Percentiles rank a stretch among this genome's conserved stretches.
Conservation (phyloP, 805 yeast species). For the Wickerhamiella qilinensis region DNA sequence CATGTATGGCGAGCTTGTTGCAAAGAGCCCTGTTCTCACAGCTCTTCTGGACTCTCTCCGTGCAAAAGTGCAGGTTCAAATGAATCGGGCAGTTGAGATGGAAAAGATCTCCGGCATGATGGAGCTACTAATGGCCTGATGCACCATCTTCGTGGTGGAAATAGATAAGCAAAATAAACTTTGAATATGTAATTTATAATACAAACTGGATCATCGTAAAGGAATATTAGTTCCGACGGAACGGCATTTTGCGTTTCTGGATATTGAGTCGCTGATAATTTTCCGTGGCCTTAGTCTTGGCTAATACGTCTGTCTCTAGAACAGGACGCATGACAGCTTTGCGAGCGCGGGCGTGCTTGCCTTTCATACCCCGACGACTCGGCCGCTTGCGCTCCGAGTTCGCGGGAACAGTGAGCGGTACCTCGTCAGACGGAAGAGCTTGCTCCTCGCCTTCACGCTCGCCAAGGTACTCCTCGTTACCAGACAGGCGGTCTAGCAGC, state of each 20-base stretch:
- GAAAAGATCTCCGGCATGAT: conserved; percentile 87
- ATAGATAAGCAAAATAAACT: neutral
- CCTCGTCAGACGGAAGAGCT: neutral
- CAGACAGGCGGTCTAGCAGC: too few species aligned
- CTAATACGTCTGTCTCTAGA: conserved; percentile 4
- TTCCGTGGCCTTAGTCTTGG: conserved; percentile 1
- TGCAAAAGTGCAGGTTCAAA: conserved; percentile 44
- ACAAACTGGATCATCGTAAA: neutral
- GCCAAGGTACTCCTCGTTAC: too few species aligned
- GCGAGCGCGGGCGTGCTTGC: too few species aligned
- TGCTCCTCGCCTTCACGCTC: too few species aligned
- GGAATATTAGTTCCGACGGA: neutral
- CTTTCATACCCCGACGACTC: neutral
- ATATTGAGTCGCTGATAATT: conserved; percentile 7
- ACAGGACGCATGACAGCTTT: conserved; percentile 14
- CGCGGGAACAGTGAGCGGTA: neutral
- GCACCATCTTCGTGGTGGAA: too few species aligned
- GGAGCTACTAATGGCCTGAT: conserved; percentile 47
- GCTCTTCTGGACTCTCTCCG: conserved; percentile 48
- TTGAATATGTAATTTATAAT: too few species aligned
- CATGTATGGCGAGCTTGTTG: conserved; percentile 60
- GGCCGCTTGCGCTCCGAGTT: neutral
- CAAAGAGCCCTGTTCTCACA: conserved; percentile 59
- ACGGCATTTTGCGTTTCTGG: conserved; percentile 3
- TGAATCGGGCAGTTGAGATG: conserved; percentile 71